These are phyloP conservation scores for Microcyclospora tardicrescens DNA, from an alignment of 2,329 filamentous ascomycete species.

Conservation along the genomic window DNA sequence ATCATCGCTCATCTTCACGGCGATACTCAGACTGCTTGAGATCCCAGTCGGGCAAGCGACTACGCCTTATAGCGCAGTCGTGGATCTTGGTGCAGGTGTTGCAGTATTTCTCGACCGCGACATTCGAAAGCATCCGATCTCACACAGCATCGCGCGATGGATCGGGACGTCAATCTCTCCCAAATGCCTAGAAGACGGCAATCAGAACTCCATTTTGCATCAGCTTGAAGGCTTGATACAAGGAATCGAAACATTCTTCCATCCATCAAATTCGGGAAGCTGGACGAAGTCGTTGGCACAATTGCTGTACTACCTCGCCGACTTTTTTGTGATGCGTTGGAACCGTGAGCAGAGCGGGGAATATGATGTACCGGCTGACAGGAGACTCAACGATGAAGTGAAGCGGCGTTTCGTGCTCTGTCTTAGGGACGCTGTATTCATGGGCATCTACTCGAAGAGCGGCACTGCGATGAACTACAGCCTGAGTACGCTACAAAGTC, in stretches of 20 bases:
- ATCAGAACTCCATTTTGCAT: conserved; percentile 56
- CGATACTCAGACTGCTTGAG: conserved; percentile 75
- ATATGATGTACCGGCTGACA: conserved; percentile 68
- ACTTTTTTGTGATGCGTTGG: conserved; percentile 96
- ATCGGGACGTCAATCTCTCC: conserved; percentile 89
- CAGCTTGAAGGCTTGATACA: conserved; percentile 85
- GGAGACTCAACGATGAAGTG: conserved; percentile 65
- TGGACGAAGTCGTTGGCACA: conserved; percentile 90
- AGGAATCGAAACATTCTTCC: conserved; percentile 95
- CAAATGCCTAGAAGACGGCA: conserved; percentile 58
- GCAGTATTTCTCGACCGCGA: conserved; percentile 84
- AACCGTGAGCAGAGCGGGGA: conserved; percentile 90
- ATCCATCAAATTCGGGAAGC: conserved; percentile 83
- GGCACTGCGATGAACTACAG: conserved; percentile 84
- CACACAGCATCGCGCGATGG: conserved; percentile 86
- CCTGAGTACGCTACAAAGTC: conserved; percentile 73
- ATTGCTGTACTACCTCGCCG: conserved; percentile 79
- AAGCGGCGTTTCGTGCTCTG: conserved; percentile 83
- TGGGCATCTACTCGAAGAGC: conserved; percentile 97
- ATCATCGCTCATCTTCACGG: conserved; percentile 83
- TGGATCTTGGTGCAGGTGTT: conserved; percentile 73
- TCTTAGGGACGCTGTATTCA: conserved; percentile 85
- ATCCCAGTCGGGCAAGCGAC: conserved; percentile 94
- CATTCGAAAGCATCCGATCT: conserved; percentile 78
- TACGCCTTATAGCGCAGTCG: conserved; percentile 68